phyloP scores from a whole-genome alignment of 2,329 filamentous ascomycete genomes.

The Coleophoma cylindrospora region DNA sequence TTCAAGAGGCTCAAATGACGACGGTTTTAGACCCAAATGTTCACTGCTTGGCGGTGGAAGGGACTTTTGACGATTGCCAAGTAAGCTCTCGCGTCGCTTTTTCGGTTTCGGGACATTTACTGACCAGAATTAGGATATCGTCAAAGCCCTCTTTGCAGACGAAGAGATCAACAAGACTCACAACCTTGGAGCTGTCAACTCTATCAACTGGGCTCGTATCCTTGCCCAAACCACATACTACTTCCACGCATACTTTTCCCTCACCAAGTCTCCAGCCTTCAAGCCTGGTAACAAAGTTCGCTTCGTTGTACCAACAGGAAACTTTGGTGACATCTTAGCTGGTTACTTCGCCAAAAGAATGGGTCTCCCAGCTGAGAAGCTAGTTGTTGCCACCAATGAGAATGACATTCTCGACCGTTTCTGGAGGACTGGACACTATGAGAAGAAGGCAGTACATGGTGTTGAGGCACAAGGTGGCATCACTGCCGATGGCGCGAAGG shows the following conservation, averaged over 20 bases:
- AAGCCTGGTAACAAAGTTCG: slow-evolving; percentile 65
- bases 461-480: slow-evolving; percentile 49
- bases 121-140: slow-evolving; percentile 59
- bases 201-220: slow-evolving; percentile 94
- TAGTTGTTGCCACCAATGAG: slow-evolving; percentile 92
- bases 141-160: slow-evolving; percentile 90
- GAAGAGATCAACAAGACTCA: slow-evolving; percentile 75
- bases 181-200: slow-evolving; percentile 90
- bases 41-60: slow-evolving; percentile 83
- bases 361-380: slow-evolving; percentile 82
- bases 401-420: slow-evolving; percentile 97
- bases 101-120: not conserved
- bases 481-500: slow-evolving; percentile 50
- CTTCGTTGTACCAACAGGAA: slow-evolving; percentile 89
- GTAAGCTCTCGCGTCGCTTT: slow-evolving; percentile 31
- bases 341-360: slow-evolving; percentile 90
- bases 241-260: slow-evolving; percentile 87
- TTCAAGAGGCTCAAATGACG: slow-evolving; percentile 97
- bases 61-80: slow-evolving; percentile 96
- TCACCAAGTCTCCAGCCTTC: slow-evolving; percentile 58
- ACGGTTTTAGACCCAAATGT: slow-evolving; percentile 88
- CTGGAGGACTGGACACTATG: slow-evolving; percentile 85
- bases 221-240: slow-evolving; percentile 97
- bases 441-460: slow-evolving; percentile 68
- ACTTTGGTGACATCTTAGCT: slow-evolving; percentile 92